Evolutionary conservation across 345 rosid species (phyloP).

Genomic region (Dipteronia sinensis): DNA sequence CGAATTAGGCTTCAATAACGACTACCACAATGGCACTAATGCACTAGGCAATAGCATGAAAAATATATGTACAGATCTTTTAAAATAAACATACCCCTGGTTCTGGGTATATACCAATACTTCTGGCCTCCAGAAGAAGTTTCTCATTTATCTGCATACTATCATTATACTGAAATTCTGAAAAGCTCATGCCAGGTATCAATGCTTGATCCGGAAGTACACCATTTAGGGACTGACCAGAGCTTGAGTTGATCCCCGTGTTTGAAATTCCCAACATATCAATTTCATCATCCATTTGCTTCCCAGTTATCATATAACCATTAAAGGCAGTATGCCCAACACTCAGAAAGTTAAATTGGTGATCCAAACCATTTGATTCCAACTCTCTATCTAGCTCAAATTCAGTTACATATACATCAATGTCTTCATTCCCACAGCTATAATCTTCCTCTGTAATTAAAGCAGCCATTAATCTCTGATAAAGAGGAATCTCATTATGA

Average conservation of each 20-base stretch:
- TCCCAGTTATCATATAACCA: conserved; percentile 54
- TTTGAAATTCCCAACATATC: conserved; percentile 38
- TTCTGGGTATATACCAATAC: conserved; percentile 82
- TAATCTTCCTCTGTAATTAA: conserved; percentile 74
- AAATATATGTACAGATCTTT: conserved; percentile 7
- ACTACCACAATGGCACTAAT: not conserved
- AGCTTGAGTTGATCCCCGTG: conserved; percentile 42
- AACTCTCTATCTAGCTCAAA: conserved; percentile 57
- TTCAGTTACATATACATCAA: conserved; percentile 57
- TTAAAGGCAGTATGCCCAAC: conserved; percentile 39
- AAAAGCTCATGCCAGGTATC: conserved; percentile 38
- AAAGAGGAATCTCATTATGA: conserved; percentile 54
- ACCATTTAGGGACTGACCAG: conserved; percentile 45
- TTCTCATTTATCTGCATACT: conserved; percentile 63
- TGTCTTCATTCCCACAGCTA: conserved; percentile 50
- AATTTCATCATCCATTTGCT: conserved; percentile 52
- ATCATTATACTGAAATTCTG: conserved; percentile 58
- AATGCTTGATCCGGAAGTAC: conserved; percentile 44
- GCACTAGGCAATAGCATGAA: conserved; percentile 8
- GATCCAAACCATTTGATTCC: conserved; percentile 57
- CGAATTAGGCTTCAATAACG: not conserved
- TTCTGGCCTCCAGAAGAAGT: conserved; percentile 75
- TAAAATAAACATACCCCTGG: conserved; percentile 56
- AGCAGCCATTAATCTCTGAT: conserved; percentile 81
- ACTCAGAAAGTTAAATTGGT: conserved; percentile 42